Conservation (phyloP, 2,329 filamentous ascomycete genomes). For the Trichoderma koningiopsis region DNA sequence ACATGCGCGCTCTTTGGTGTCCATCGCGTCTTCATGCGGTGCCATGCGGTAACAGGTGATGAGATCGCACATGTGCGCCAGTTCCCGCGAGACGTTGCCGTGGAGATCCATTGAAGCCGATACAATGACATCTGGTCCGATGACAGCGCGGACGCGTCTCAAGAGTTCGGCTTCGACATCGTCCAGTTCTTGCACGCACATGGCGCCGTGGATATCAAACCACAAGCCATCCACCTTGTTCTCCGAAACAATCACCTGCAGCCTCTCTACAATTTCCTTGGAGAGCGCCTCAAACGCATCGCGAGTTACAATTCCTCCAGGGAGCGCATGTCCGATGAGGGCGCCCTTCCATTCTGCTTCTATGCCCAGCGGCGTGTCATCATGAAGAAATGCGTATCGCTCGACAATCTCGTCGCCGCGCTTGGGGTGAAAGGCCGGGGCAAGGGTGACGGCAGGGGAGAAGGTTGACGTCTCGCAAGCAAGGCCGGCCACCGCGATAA, state of each 20-base stretch:
- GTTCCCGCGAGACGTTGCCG: conserved; percentile 53
- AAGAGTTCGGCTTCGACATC: conserved; percentile 53
- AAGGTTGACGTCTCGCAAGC: conserved; percentile 58
- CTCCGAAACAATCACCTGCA: conserved; percentile 41
- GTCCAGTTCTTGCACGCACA: conserved; percentile 54
- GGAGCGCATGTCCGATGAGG: conserved; percentile 54
- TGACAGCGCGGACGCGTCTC: conserved; percentile 46
- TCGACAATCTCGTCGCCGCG: conserved; percentile 47
- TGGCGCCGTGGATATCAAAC: conserved; percentile 60
- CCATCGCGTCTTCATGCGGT: conserved; percentile 53
- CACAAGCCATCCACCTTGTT: conserved; percentile 50
- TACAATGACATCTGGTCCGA: conserved; percentile 50
- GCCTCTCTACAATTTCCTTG: conserved; percentile 44
- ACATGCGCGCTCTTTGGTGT: conserved; percentile 55
- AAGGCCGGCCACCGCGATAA: conserved; percentile 55
- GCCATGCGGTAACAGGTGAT: conserved; percentile 57
- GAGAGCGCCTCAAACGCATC: conserved; percentile 50
- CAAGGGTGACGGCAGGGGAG: conserved; percentile 51
- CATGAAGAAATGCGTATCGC: conserved; percentile 49
- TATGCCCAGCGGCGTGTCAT: conserved; percentile 43
- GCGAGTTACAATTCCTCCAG: conserved; percentile 51
- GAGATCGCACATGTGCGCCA: conserved; percentile 53
- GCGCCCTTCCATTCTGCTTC: conserved; percentile 53
- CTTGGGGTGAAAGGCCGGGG: conserved; percentile 52
- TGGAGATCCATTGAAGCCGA: conserved; percentile 60